These are phyloP conservation scores for Lantana camara DNA, from an alignment of 257 asterid genomes.

Conservation along the genomic window DNA sequence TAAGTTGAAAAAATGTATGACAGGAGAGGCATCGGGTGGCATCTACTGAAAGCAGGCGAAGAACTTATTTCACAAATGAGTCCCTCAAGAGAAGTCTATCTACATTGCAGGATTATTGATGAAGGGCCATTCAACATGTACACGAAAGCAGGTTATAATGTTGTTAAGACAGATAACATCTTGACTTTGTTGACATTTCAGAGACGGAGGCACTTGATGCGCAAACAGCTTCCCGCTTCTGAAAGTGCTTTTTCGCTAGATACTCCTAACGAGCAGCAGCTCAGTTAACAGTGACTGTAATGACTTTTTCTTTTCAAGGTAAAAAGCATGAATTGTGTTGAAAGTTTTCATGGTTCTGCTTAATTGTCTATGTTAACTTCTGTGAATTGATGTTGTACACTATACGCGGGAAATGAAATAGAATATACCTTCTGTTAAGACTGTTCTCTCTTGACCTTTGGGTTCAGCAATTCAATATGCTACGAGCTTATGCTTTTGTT, in stretches of 20 bases:
- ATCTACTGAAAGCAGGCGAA: conserved; percentile 83
- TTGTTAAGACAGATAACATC: conserved; percentile 80
- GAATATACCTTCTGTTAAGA: conserved; percentile 6
- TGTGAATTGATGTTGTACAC: conserved; percentile 36
- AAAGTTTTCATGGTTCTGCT: conserved; percentile 13
- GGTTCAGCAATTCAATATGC: no score
- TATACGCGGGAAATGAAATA: conserved; percentile 30
- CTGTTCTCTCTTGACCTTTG: not conserved
- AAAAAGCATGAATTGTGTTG: conserved; percentile 14
- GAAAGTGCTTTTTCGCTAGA: conserved; percentile 43
- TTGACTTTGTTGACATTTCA: conserved; percentile 76
- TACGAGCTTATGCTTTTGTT: not conserved
- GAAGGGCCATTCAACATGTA: conserved; percentile 88
- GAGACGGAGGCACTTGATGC: conserved; percentile 89
- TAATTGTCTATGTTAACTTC: conserved; percentile 3
- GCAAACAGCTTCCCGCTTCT: conserved; percentile 63
- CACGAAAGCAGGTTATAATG: conserved; percentile 65
- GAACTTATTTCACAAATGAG: conserved; percentile 78
- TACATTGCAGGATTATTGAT: conserved; percentile 92
- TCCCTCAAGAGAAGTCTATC: conserved; percentile 68
- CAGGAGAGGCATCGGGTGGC: conserved; percentile 98
- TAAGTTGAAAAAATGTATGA: conserved; percentile 6
- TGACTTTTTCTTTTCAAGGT: conserved; percentile 48
- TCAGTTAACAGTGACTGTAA: no score
- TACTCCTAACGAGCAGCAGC: no score